Conservation (phyloP, 148 eudicot genomes). For the Diospyros kaki region DNA sequence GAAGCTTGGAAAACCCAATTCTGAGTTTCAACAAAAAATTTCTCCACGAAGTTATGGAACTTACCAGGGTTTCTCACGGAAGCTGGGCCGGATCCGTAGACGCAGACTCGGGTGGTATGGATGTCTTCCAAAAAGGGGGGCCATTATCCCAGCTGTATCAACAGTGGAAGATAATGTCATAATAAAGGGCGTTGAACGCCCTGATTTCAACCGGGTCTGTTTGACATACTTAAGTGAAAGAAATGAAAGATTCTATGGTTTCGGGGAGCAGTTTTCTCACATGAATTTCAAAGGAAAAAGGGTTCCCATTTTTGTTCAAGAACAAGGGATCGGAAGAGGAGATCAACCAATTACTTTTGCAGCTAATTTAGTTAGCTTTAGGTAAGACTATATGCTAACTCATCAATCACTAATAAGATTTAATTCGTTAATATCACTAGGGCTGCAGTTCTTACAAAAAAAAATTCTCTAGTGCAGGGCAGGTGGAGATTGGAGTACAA, state of each 20-base stretch:
- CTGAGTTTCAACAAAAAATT: constrained; percentile 23
- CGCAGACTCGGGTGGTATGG: constrained; percentile 27
- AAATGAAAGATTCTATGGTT: constrained; percentile 83
- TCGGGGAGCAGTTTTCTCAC: constrained; percentile 95
- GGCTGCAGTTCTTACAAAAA: background rate
- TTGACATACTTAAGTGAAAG: constrained; percentile 69
- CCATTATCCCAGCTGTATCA: constrained; percentile 31
- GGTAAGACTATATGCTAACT: constrained; percentile 32
- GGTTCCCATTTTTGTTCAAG: constrained; percentile 95
- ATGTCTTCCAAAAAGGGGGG: constrained; percentile 29
- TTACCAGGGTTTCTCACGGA: constrained; percentile 22
- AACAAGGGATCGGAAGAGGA: constrained; percentile 98
- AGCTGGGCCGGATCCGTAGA: constrained; percentile 29
- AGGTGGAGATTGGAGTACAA: constrained; percentile 95
- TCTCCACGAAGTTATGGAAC: constrained; percentile 19
- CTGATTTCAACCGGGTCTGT: constrained; percentile 62
- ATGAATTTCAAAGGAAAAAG: constrained; percentile 94
- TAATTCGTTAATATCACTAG: background rate
- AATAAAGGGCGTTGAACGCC: constrained; percentile 18
- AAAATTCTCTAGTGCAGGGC: constrained; percentile 53
- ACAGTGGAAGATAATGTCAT: constrained; percentile 37
- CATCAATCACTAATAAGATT: background rate
- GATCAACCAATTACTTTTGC: constrained; percentile 98
- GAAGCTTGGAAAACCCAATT: constrained; percentile 56
- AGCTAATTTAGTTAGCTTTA: constrained; percentile 88